phyloP scores from a whole-genome alignment of 1,284 basidiomycete species.

The Sphagnurus paluster region DNA sequence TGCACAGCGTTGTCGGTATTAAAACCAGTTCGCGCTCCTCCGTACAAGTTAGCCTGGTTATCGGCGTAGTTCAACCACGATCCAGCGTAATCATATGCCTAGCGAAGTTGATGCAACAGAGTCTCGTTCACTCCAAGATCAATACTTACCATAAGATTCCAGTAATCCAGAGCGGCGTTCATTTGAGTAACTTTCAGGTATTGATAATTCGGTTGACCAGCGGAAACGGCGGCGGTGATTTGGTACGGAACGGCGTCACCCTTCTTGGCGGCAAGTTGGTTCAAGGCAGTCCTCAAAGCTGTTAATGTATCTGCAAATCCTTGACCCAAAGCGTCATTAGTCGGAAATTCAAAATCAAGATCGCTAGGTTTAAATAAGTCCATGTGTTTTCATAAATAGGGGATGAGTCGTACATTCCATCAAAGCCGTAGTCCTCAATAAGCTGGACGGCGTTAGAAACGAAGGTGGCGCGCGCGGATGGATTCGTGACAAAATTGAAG shows the following conservation, averaged over 20 bases:
- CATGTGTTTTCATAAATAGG: neutral
- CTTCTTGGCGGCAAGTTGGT: constrained; percentile 50
- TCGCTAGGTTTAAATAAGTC: constrained; percentile 43
- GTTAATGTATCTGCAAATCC: constrained; percentile 61
- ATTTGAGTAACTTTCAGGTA: constrained; percentile 71
- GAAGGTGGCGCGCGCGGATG: constrained; percentile 65
- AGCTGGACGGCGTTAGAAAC: constrained; percentile 70
- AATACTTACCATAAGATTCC: constrained; percentile 83
- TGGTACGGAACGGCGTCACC: constrained; percentile 62
- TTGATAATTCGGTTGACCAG: constrained; percentile 68
- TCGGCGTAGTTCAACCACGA: constrained; percentile 67
- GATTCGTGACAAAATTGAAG: constrained; percentile 60
- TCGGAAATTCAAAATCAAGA: constrained; percentile 69
- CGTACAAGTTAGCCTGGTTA: constrained; percentile 85
- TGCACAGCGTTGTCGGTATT: constrained; percentile 74
- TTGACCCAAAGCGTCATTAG: constrained; percentile 49
- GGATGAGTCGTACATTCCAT: constrained; percentile 63
- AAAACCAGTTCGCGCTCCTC: constrained; percentile 57
- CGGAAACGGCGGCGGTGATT: constrained; percentile 58
- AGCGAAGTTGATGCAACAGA: neutral
- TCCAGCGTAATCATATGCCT: constrained; percentile 81
- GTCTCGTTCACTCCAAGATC: neutral
- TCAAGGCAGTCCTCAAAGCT: constrained; percentile 55
- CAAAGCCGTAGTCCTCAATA: constrained; percentile 86
- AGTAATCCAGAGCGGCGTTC: constrained; percentile 76